phyloP scores from a whole-genome alignment of 805 yeast genomes.

The Komagataella phaffii region DNA sequence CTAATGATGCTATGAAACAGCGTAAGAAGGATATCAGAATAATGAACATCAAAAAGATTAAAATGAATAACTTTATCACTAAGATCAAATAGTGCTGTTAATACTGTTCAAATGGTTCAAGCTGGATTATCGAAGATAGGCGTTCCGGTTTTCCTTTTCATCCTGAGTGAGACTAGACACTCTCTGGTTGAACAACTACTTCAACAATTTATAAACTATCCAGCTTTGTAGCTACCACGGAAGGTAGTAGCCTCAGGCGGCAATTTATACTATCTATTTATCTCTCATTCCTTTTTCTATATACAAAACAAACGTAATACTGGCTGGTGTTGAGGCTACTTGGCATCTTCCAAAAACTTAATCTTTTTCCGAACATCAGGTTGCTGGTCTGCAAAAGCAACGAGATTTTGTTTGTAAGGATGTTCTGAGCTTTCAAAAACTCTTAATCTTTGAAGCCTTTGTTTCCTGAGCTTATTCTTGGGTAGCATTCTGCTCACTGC shows the following conservation, averaged over 20 bases:
- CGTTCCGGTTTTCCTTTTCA: neutral
- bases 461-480: slow-evolving; percentile 69
- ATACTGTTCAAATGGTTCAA: no score
- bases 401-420: slow-evolving; percentile 72
- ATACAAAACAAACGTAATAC: neutral
- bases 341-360: slow-evolving; percentile 17
- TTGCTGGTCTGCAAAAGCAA: slow-evolving; percentile 77
- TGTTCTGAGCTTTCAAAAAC: slow-evolving; percentile 80
- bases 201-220: no score
- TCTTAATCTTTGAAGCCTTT: slow-evolving; percentile 73
- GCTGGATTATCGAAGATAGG: neutral
- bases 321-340: neutral
- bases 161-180: neutral
- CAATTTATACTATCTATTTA: neutral
- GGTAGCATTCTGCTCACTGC: slow-evolving; percentile 98
- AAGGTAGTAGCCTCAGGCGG: neutral
- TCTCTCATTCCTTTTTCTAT: neutral
- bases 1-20: slow-evolving; percentile 42
- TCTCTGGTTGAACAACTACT: no score
- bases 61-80: slow-evolving; percentile 65
- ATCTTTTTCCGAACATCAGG: slow-evolving; percentile 32
- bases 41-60: slow-evolving; percentile 56
- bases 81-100: slow-evolving; percentile 21
- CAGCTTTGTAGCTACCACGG: no score
- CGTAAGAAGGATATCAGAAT: slow-evolving; percentile 62